Evolutionary conservation across 2,329 filamentous ascomycete species (phyloP).

Genomic region (Fusarium sambucinum): DNA sequence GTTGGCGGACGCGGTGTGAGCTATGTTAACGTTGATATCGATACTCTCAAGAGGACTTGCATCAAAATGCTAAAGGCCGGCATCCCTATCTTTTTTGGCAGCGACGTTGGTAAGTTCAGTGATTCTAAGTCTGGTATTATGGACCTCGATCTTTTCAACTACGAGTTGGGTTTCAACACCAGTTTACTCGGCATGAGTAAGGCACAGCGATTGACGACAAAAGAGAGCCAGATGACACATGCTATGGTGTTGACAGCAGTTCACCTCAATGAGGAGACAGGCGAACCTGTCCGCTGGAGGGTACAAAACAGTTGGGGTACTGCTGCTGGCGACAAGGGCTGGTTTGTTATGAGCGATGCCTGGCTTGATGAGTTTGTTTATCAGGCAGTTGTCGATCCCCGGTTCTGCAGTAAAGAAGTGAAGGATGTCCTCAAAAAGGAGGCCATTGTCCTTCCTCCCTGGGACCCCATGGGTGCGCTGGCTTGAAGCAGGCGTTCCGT

Average conservation of each 20-base stretch:
- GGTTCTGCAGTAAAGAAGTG: conserved; percentile 73
- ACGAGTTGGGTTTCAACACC: conserved; percentile 86
- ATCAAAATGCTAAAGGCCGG: conserved; percentile 83
- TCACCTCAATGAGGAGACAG: conserved; percentile 74
- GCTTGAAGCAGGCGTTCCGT: conserved; percentile 58
- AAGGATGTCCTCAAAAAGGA: conserved; percentile 77
- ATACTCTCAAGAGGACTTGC: conserved; percentile 76
- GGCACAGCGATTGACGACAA: conserved; percentile 76
- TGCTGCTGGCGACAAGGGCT: conserved; percentile 77
- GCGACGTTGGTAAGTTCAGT: conserved; percentile 86
- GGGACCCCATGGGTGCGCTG: conserved; percentile 84
- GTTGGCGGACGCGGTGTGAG: conserved; percentile 80
- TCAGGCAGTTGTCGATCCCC: conserved; percentile 85
- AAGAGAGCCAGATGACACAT: conserved; percentile 88
- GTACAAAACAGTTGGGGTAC: conserved; percentile 90
- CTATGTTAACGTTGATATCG: conserved; percentile 86
- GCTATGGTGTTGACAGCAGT: conserved; percentile 93
- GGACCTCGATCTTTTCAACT: conserved; percentile 82
- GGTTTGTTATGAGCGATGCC: conserved; percentile 88
- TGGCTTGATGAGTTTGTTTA: conserved; percentile 88
- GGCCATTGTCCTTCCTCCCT: conserved; percentile 77
- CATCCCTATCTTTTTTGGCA: conserved; percentile 88
- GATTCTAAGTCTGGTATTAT: conserved; percentile 78
- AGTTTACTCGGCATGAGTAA: conserved; percentile 80
- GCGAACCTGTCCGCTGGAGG: conserved; percentile 79